phyloP scores from a whole-genome alignment of 2,329 filamentous ascomycete genomes.

The Colletotrichum higginsianum region DNA sequence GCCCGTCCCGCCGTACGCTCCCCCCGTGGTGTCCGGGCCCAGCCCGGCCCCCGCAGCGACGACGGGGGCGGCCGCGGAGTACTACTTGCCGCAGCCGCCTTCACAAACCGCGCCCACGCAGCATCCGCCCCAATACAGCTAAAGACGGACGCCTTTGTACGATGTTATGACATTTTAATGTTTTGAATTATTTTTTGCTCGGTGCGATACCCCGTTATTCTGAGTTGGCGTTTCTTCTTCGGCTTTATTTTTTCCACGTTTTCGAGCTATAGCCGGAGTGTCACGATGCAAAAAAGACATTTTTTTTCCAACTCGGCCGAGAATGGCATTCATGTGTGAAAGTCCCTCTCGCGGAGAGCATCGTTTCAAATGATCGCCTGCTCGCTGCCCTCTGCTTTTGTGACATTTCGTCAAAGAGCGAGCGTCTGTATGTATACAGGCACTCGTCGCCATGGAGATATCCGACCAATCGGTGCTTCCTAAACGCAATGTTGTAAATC shows the following conservation, averaged over 20 bases:
- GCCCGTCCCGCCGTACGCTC: background rate
- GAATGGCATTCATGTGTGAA: background rate
- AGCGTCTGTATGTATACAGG: background rate
- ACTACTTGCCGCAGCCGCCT: constrained; percentile 36
- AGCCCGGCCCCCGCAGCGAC: constrained; percentile 10
- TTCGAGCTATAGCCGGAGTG: background rate
- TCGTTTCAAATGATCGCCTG: background rate
- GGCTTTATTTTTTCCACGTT: no score
- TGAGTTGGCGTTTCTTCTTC: background rate
- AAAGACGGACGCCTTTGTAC: background rate
- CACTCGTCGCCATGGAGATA: no score
- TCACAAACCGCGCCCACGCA: constrained; percentile 31
- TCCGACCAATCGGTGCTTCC: background rate
- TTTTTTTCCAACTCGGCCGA: background rate
- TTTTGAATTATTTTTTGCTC: background rate
- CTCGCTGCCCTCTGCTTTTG: background rate
- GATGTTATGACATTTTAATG: background rate
- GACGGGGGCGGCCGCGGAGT: constrained; percentile 15
- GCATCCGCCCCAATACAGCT: constrained; percentile 33
- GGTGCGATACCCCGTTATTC: constrained; percentile 5
- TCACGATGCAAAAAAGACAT: background rate
- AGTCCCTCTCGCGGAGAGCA: background rate
- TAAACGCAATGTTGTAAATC: no score
- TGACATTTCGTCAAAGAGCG: background rate
- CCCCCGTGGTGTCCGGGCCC: background rate